phyloP scores from a whole-genome alignment of 352 stramenopile genomes.

The Globisporangium viniferum region DNA sequence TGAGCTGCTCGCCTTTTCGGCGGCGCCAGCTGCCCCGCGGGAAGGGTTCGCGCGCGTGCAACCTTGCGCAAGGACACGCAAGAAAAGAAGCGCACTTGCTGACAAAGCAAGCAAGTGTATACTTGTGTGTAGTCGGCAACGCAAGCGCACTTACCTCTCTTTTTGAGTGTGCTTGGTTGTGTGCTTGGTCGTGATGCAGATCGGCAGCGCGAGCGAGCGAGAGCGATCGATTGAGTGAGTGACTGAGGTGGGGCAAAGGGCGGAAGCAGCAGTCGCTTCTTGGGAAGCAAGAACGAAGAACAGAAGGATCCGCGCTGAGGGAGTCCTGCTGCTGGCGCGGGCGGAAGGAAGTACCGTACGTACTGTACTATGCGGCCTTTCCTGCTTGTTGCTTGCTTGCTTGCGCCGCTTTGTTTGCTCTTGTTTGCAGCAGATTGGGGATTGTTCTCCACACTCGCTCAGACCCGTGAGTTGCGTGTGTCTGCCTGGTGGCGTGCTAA shows the following conservation, averaged over 20 bases:
- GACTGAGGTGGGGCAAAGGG: background rate
- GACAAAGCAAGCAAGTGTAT: background rate
- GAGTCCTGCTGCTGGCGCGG: background rate
- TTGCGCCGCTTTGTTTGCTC: background rate
- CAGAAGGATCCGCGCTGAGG: background rate
- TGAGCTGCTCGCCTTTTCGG: conserved; percentile 9
- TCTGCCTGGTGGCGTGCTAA: conserved; percentile 3
- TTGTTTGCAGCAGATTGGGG: too few species aligned
- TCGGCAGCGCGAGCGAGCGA: background rate
- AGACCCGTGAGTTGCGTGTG: background rate
- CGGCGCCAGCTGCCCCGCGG: background rate
- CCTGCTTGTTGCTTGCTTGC: background rate
- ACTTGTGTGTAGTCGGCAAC: background rate
- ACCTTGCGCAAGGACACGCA: background rate
- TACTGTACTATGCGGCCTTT: background rate
- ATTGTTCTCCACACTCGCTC: background rate
- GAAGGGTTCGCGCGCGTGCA: background rate
- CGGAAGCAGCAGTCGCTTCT: too few species aligned
- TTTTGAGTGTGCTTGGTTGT: background rate
- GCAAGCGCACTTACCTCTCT: background rate
- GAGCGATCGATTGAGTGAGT: background rate
- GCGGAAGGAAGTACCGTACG: background rate
- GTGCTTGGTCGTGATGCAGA: background rate
- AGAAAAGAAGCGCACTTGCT: background rate
- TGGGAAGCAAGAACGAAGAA: background rate